These are phyloP conservation scores for Phaffia australis DNA, from an alignment of 768 basidiomycete genomes.

Conservation along the genomic window DNA sequence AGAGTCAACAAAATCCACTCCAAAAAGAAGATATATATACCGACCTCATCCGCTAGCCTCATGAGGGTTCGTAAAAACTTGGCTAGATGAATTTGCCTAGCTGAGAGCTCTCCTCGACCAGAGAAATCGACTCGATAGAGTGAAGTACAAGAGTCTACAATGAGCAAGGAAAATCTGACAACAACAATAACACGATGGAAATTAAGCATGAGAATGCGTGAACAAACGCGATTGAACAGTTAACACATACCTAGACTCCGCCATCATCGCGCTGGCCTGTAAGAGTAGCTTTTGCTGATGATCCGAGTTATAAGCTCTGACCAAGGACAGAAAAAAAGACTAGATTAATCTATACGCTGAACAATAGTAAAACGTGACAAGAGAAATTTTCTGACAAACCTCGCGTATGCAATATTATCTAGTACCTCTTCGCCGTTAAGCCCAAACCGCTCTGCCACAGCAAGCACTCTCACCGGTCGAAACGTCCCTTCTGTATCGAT, in stretches of 20 bases:
- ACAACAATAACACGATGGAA: not conserved
- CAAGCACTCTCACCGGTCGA: conserved; percentile 85
- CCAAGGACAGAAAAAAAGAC: not conserved
- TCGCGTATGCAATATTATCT: conserved; percentile 94
- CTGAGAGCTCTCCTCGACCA: conserved; percentile 88
- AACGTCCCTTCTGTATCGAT: conserved; percentile 99
- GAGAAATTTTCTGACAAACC: not conserved
- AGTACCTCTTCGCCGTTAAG: conserved; percentile 94
- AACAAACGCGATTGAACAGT: not conserved
- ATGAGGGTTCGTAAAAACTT: conserved; percentile 89
- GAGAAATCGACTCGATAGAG: conserved; percentile 91
- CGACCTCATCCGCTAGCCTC: conserved; percentile 88
- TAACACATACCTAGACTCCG: conserved; percentile 73
- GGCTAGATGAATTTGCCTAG: conserved; percentile 85
- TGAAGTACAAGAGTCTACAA: conserved; percentile 93
- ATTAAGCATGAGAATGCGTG: not conserved
- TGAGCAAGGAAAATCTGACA: conserved; percentile 82
- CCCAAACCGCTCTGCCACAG: conserved; percentile 92
- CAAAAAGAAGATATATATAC: conserved; percentile 27
- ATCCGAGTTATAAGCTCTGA: conserved; percentile 91
- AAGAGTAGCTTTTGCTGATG: conserved; percentile 85
- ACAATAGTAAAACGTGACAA: not conserved
- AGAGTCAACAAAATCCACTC: not conserved
- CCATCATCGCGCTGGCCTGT: conserved; percentile 95
- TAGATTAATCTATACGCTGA: not conserved